Conservation (phyloP, 2,329 filamentous ascomycete genomes). For the Claviceps arundinis region DNA sequence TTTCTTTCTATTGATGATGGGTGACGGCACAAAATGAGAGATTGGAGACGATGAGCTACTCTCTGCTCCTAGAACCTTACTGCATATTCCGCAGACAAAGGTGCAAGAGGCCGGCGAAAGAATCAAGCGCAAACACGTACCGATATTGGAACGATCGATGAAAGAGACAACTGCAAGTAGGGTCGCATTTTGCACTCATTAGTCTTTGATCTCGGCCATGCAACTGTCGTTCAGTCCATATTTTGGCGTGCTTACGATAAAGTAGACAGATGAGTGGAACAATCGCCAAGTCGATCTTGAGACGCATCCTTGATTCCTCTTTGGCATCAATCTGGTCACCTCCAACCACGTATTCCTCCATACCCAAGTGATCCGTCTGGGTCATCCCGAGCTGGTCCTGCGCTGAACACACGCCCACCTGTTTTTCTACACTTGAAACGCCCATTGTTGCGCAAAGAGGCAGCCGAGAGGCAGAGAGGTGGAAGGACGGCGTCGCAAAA, state of each 20-base stretch:
- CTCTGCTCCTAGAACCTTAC: too few species aligned
- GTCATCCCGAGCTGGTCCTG: background rate
- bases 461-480: background rate
- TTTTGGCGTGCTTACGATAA: constrained; percentile 29
- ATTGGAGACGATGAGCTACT: too few species aligned
- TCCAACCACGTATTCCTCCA: constrained; percentile 10
- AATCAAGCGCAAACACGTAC: constrained; percentile 19
- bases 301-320: constrained; percentile 41
- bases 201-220: background rate
- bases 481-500: background rate
- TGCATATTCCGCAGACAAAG: background rate
- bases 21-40: too few species aligned
- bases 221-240: background rate
- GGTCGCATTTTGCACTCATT: background rate
- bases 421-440: background rate
- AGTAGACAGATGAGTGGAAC: constrained; percentile 50
- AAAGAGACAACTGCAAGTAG: constrained; percentile 24
- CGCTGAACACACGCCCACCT: background rate
- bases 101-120: background rate
- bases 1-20: background rate
- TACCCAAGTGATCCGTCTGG: background rate
- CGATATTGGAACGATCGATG: constrained; percentile 55
- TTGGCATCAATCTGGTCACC: constrained; percentile 29
- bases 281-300: constrained; percentile 51
- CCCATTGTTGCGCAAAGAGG: background rate